phyloP scores from a whole-genome alignment of 768 basidiomycete genomes.

The Pulveroboletus frians region DNA sequence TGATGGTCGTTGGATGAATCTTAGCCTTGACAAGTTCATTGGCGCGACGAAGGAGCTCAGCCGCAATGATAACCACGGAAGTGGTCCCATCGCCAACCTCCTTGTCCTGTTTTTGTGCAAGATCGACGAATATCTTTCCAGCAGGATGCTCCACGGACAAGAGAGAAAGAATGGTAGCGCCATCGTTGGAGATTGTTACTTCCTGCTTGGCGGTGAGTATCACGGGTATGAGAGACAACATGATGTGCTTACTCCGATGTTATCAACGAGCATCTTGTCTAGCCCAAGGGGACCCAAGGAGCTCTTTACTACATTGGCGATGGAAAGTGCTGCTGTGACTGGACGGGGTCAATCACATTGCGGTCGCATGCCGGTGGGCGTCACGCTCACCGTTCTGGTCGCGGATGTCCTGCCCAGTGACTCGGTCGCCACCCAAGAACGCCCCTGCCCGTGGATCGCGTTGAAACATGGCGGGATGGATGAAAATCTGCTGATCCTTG shows the following conservation, averaged over 20 bases:
- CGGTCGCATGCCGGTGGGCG: neutral
- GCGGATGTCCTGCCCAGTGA: conserved; percentile 91
- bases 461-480: conserved; percentile 61
- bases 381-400: conserved; percentile 84
- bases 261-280: conserved; percentile 97
- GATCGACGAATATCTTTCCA: conserved; percentile 94
- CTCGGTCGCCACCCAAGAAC: conserved; percentile 90
- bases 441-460: conserved; percentile 88
- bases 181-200: conserved; percentile 99
- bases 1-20: conserved; percentile 98
- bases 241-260: conserved; percentile 72
- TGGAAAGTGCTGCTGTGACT: conserved; percentile 94
- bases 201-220: conserved; percentile 51
- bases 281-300: conserved; percentile 92
- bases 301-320: conserved; percentile 96
- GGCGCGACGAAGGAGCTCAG: conserved; percentile 92
- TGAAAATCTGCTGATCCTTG: conserved; percentile 3
- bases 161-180: conserved; percentile 94
- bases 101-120: conserved; percentile 98
- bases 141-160: conserved; percentile 96
- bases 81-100: conserved; percentile 99
- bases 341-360: neutral
- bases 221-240: neutral
- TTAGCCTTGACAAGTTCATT: conserved; percentile 98
- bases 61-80: conserved; percentile 95